phyloP scores from a whole-genome alignment of 768 basidiomycete species.

The Collybiopsis luxurians region DNA sequence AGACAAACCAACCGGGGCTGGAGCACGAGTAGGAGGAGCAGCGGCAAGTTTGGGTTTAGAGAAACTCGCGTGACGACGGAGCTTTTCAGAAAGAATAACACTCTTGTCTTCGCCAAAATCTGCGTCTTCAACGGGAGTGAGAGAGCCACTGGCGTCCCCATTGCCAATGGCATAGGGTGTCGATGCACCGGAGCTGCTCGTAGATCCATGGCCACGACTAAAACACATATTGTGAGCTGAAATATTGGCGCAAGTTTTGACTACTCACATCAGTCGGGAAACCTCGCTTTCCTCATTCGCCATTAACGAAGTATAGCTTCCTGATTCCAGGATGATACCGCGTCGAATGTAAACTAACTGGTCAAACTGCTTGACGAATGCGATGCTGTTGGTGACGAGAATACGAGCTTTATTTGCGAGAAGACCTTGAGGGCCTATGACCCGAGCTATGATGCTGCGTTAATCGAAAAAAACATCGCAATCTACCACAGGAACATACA shows the following conservation, averaged over 20 bases:
- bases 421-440: constrained; percentile 83
- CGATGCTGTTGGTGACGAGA: constrained; percentile 83
- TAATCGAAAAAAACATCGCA: background rate
- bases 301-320: constrained; percentile 60
- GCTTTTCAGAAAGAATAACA: constrained; percentile 50
- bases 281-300: constrained; percentile 62
- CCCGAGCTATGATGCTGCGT: constrained; percentile 51
- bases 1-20: constrained; percentile 44
- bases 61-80: constrained; percentile 56
- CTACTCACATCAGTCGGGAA: constrained; percentile 68
- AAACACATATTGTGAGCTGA: background rate
- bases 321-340: constrained; percentile 79
- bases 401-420: constrained; percentile 82
- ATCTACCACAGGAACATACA: constrained; percentile 35
- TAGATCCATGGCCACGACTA: constrained; percentile 46
- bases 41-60: constrained; percentile 49
- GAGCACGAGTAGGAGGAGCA: constrained; percentile 34
- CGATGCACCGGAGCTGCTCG: constrained; percentile 43
- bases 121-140: constrained; percentile 29
- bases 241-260: background rate
- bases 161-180: constrained; percentile 41
- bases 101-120: constrained; percentile 23
- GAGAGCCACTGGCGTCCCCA: constrained; percentile 26
- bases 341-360: constrained; percentile 71
- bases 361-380: constrained; percentile 80